phyloP scores from a whole-genome alignment of 2,329 filamentous ascomycete genomes.

The Purpureocillium lavendulum region DNA sequence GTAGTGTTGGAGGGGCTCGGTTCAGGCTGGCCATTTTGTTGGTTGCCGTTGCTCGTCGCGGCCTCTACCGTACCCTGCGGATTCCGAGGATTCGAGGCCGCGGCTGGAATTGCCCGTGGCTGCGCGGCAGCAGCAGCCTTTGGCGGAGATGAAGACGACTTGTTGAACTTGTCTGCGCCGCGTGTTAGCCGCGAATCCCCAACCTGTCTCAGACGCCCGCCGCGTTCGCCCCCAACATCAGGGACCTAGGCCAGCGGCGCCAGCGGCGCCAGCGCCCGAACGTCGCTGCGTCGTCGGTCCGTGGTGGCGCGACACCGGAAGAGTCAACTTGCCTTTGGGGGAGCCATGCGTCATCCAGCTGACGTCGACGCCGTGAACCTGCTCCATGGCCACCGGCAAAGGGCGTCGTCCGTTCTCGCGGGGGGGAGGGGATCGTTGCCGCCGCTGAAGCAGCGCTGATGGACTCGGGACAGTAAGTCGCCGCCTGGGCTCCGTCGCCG shows the following conservation, averaged over 20 bases:
- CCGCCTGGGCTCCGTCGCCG: too few species aligned
- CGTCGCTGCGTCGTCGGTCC: too few species aligned
- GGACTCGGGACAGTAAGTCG: too few species aligned
- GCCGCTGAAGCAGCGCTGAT: too few species aligned
- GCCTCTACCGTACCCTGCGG: conserved; percentile 16
- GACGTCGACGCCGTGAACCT: conserved; percentile 75
- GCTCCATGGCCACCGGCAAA: conserved; percentile 55
- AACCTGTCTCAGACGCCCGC: background rate
- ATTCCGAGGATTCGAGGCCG: conserved; percentile 16
- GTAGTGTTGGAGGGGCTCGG: conserved; percentile 13
- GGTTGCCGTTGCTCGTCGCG: conserved; percentile 9
- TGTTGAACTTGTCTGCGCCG: conserved; percentile 20
- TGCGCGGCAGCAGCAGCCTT: conserved; percentile 17
- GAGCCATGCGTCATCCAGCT: conserved; percentile 82
- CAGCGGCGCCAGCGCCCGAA: too few species aligned
- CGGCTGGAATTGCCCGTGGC: conserved; percentile 22
- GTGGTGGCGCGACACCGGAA: background rate
- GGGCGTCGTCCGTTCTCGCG: too few species aligned
- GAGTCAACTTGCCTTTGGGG: conserved; percentile 58
- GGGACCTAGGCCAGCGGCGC: too few species aligned
- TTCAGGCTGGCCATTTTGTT: conserved; percentile 11
- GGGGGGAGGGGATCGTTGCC: too few species aligned
- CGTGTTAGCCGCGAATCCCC: background rate
- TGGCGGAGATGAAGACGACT: conserved; percentile 15
- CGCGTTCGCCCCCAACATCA: background rate